Conservation (phyloP, 495 filamentous ascomycete species). For the Podospora didyma region DNA sequence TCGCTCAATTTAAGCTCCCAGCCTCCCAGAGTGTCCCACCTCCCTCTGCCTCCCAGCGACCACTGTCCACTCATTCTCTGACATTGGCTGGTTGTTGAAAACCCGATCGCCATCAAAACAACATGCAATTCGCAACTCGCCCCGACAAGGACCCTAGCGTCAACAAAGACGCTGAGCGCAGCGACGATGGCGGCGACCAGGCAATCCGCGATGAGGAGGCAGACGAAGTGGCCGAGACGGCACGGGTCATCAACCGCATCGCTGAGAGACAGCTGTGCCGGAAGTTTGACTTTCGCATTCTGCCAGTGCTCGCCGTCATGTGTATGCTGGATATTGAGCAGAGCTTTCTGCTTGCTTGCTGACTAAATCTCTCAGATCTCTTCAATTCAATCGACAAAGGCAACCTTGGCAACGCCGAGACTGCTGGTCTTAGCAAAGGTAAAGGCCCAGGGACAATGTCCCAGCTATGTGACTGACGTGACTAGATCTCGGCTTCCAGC, state of each 20-base stretch:
- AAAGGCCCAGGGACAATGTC: constrained; percentile 25
- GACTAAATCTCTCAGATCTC: constrained; percentile 28
- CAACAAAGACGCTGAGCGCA: neutral
- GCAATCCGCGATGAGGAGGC: neutral
- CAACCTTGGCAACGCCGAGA: constrained; percentile 69
- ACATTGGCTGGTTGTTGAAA: too few relatives aligned
- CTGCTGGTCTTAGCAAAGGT: constrained; percentile 44
- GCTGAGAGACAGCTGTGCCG: constrained; percentile 61
- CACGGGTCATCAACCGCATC: constrained; percentile 30
- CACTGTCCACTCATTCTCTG: too few relatives aligned
- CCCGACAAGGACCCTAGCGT: neutral
- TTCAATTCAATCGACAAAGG: constrained; percentile 66
- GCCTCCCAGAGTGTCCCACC: too few relatives aligned
- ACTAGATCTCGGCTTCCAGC: constrained; percentile 44
- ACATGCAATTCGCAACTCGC: neutral
- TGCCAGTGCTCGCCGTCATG: constrained; percentile 63
- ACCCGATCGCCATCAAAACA: neutral
- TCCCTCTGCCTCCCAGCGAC: too few relatives aligned
- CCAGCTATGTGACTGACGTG: constrained; percentile 20
- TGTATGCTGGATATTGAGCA: constrained; percentile 29
- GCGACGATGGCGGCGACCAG: neutral
- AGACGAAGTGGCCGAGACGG: constrained; percentile 7
- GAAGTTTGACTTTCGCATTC: constrained; percentile 58
- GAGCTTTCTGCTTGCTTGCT: neutral
- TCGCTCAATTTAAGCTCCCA: too few relatives aligned